Percentiles rank a stretch among this genome's conserved stretches.
Evolutionary conservation across 108 stramenopile genomes (phyloP).

Genomic region (Pseudonitzschia pungens): DNA sequence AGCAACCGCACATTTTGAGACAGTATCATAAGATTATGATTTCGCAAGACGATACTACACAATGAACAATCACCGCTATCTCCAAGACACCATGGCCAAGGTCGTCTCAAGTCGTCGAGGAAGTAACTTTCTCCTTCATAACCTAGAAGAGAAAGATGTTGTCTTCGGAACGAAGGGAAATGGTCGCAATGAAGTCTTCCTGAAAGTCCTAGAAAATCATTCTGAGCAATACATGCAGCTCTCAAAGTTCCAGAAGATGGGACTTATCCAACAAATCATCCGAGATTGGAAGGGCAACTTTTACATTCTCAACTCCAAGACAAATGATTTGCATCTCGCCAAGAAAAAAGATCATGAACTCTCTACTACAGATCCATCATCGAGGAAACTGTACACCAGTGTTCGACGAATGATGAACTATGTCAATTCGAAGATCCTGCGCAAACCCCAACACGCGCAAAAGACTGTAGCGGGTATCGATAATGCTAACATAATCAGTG

Average conservation of each 20-base stretch:
- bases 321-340: slow-evolving; percentile 12
- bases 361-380: slow-evolving; percentile 17
- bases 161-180: slow-evolving; percentile 26
- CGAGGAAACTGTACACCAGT: slow-evolving; percentile 24
- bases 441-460: not conserved
- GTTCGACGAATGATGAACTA: slow-evolving; percentile 32
- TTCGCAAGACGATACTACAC: not conserved
- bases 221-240: slow-evolving; percentile 21
- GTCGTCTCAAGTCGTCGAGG: slow-evolving; percentile 13
- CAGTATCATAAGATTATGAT: not conserved
- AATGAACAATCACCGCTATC: not conserved
- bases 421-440: slow-evolving; percentile 15
- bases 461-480: not conserved
- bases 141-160: slow-evolving; percentile 22
- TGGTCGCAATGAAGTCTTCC: slow-evolving; percentile 24
- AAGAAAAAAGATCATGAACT: slow-evolving; percentile 9
- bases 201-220: slow-evolving; percentile 14
- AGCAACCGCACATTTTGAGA: not conserved
- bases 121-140: slow-evolving; percentile 16
- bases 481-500: not conserved
- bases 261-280: slow-evolving; percentile 20
- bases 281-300: slow-evolving; percentile 24
- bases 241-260: slow-evolving; percentile 32
- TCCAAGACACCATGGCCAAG: not conserved
- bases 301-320: slow-evolving; percentile 18